Percentiles rank a stretch among this genome's conserved stretches.
phyloP scores from a whole-genome alignment of 1,139 yeast species.

The Nakaseomyces uthaithaninus region DNA sequence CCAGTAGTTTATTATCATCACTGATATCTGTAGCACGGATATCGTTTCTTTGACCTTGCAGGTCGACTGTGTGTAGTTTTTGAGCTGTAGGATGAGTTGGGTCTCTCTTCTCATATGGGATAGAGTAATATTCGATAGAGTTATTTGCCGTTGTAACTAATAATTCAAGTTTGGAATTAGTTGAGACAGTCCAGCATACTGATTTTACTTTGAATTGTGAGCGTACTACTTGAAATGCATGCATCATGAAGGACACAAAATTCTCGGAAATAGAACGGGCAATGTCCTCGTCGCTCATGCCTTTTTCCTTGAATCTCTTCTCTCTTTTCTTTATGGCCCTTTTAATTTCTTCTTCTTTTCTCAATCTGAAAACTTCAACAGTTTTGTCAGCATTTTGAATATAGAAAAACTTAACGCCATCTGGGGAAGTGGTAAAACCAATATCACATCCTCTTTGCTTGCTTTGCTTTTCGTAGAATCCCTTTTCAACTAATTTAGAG shows the following conservation, averaged over 20 bases:
- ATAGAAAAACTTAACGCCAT: constrained; percentile 45
- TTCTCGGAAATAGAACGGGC: constrained; percentile 45
- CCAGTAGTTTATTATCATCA: constrained; percentile 68
- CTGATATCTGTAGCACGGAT: constrained; percentile 77
- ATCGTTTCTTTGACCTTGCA: constrained; percentile 84
- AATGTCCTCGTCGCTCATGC: constrained; percentile 57
- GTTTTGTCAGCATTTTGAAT: constrained; percentile 75
- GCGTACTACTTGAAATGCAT: constrained; percentile 57
- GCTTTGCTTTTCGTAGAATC: constrained; percentile 69
- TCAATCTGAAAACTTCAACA: constrained; percentile 70
- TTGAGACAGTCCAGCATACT: constrained; percentile 44
- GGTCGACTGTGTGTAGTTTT: constrained; percentile 52
- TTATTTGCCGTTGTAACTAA: constrained; percentile 63
- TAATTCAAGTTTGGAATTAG: constrained; percentile 46
- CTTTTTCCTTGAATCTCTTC: constrained; percentile 67
- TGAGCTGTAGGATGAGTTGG: constrained; percentile 39
- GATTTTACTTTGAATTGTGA: constrained; percentile 50
- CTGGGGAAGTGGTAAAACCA: constrained; percentile 40
- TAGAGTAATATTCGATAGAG: constrained; percentile 58
- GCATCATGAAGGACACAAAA: constrained; percentile 50
- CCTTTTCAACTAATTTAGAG: constrained; percentile 50
- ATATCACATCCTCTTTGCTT: constrained; percentile 64
- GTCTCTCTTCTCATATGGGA: constrained; percentile 43
- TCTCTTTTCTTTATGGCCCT: constrained; percentile 74
- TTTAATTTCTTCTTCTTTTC: constrained; percentile 69